Evolutionary conservation across 1,139 yeast genomes (phyloP).

Genomic region (Hansenula sp.): DNA sequence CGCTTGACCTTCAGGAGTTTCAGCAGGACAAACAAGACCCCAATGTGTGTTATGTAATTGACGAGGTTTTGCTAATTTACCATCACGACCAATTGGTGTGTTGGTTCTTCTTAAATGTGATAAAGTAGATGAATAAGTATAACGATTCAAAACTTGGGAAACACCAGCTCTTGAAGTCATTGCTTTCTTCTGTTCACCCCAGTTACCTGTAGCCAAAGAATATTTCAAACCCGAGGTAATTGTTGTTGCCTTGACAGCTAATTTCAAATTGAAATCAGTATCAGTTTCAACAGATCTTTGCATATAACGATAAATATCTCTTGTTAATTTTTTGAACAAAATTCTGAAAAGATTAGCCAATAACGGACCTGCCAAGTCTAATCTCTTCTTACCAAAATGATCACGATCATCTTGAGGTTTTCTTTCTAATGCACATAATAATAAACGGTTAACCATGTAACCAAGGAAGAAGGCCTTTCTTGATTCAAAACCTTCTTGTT

Average conservation of each 20-base stretch:
- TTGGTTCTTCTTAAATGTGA: conserved; percentile 98
- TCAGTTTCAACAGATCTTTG: conserved; percentile 98
- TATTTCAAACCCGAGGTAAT: conserved; percentile 96
- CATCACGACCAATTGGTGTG: conserved; percentile 98
- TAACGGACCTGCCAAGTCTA: conserved; percentile 97
- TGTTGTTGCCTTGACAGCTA: conserved; percentile 96
- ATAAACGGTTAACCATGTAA: conserved; percentile 92
- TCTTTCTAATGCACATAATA: conserved; percentile 93
- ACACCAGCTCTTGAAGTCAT: conserved; percentile 99
- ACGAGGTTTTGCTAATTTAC: conserved; percentile 97
- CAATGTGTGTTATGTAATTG: conserved; percentile 98
- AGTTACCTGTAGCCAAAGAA: conserved; percentile 97
- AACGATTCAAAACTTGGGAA: conserved; percentile 95
- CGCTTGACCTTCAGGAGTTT: conserved; percentile 99
- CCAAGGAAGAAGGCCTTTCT: conserved; percentile 97
- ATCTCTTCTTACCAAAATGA: conserved; percentile 97
- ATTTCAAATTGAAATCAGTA: conserved; percentile 90
- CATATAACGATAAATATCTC: conserved; percentile 96
- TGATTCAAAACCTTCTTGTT: conserved; percentile 94
- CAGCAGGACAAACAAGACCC: conserved; percentile 99
- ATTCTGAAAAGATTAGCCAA: conserved; percentile 93
- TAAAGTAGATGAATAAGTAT: conserved; percentile 93
- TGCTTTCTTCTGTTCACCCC: conserved; percentile 99
- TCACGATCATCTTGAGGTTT: conserved; percentile 99
- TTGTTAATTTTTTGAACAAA: conserved; percentile 87